phyloP scores from a whole-genome alignment of 345 rosid genomes.

The Lumnitzera littorea region DNA sequence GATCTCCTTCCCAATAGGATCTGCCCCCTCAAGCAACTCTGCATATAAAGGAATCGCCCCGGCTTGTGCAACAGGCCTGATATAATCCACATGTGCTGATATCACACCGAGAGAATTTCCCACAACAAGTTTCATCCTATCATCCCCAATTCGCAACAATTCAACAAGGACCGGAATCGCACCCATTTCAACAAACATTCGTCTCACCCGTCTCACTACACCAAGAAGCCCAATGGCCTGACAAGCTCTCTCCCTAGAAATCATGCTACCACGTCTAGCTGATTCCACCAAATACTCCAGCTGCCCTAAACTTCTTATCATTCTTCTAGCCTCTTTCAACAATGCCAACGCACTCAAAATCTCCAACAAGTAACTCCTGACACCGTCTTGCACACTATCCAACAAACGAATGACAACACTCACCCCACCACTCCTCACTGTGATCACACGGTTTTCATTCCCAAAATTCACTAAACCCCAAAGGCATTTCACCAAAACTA shows the following conservation, averaged over 20 bases:
- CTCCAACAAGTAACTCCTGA: slow-evolving; percentile 43
- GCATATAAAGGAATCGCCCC: slow-evolving; percentile 56
- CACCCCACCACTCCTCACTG: slow-evolving; percentile 40
- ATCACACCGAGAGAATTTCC: slow-evolving; percentile 53
- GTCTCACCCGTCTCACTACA: slow-evolving; percentile 29
- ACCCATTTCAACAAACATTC: slow-evolving; percentile 41
- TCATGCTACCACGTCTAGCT: slow-evolving; percentile 34
- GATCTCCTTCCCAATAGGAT: slow-evolving; percentile 43
- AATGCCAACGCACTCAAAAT: slow-evolving; percentile 49
- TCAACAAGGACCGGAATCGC: slow-evolving; percentile 44
- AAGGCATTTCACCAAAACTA: slow-evolving; percentile 32
- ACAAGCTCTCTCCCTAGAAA: slow-evolving; percentile 60
- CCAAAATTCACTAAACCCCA: slow-evolving; percentile 44
- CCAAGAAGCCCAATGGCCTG: slow-evolving; percentile 55
- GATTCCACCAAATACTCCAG: slow-evolving; percentile 50
- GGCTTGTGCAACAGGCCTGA: slow-evolving; percentile 41
- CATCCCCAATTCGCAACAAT: slow-evolving; percentile 39
- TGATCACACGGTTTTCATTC: slow-evolving; percentile 18
- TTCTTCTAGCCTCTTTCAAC: slow-evolving; percentile 40
- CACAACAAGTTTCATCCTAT: slow-evolving; percentile 32
- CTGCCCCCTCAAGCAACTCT: slow-evolving; percentile 45
- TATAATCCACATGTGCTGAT: slow-evolving; percentile 40
- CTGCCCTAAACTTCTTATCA: slow-evolving; percentile 30
- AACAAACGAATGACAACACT: slow-evolving; percentile 35
- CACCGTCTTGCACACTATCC: slow-evolving; percentile 16